Evolutionary conservation across 768 basidiomycete species (phyloP), one percentile per base, ranked within the genome.

Genomic region (Roridomyces roridus): DNA sequence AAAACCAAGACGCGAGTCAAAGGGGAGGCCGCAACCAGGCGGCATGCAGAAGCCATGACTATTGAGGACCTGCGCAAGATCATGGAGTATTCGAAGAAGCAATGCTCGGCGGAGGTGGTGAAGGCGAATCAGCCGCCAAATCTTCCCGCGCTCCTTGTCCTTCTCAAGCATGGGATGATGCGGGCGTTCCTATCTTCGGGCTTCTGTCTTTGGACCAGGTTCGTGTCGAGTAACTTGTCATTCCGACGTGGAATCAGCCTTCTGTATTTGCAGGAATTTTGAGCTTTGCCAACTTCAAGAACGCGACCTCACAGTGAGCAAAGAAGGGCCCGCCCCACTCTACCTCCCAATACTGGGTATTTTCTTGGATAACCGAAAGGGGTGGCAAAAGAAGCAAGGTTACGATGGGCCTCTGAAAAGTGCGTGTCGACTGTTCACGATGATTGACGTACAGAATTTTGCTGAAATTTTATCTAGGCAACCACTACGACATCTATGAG

Each of bases 401-500:
- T 50, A 50, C 36, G 63, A 71, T 3, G 51, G 66, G 17, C 53
- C 57, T 2, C 21, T 51, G 36, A 28, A 49, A 60, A 46, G 64
- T 68, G 34, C n/a, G 57, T 66, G 2, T n/a, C 12, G 7, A 35
- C 47, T 28, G 36, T 48, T 12, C 24, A 11, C 29, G 15, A 21
- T 7, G 3, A n/a, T n/a, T n/a, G n/a, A n/a, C n/a, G n/a, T n/a
- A n/a, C n/a, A n/a, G n/a, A n/a, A n/a, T n/a, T n/a, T n/a, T n/a
- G n/a, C n/a, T n/a, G n/a, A n/a, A n/a, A n/a, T n/a, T 25, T 20
- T 25, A 39, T 5, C 4, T 43, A 70, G 65, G 64, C 23, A 69
- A 72, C 29, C 56, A 50, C 11, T 77, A 75, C 45, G 45, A 73
- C 24, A 74, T 78, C 17, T 77, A 73, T 59, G 54, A 51, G 5